phyloP scores from a whole-genome alignment of 2,329 filamentous ascomycete genomes.

The Aspergillus spinulosporus region DNA sequence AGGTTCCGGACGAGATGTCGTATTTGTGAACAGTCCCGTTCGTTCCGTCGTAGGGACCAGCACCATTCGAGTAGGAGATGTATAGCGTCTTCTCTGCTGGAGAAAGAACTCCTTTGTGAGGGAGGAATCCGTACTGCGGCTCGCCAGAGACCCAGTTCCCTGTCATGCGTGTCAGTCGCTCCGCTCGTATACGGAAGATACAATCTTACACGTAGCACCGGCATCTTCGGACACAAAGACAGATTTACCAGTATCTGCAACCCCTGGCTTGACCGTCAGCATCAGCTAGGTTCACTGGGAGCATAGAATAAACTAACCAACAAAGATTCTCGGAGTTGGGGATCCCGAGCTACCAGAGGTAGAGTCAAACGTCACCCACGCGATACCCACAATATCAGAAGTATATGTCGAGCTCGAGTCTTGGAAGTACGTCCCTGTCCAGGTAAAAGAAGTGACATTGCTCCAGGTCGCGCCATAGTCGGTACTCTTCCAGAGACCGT shows the following conservation, averaged over 20 bases:
- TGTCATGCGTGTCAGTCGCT: neutral
- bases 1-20: conserved; percentile 50
- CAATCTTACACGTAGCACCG: conserved; percentile 51
- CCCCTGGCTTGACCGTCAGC: conserved; percentile 12
- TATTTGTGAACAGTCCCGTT: conserved; percentile 57
- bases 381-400: conserved; percentile 51
- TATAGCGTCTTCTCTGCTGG: conserved; percentile 56
- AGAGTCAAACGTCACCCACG: conserved; percentile 58
- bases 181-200: neutral
- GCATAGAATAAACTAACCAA: conserved; percentile 41
- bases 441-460: conserved; percentile 55
- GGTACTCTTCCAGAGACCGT: conserved; percentile 60
- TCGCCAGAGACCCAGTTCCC: conserved; percentile 47
- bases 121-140: conserved; percentile 51
- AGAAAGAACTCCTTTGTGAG: conserved; percentile 56
- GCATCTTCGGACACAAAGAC: conserved; percentile 58
- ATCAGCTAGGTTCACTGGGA: too few relatives aligned
- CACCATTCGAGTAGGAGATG: conserved; percentile 56
- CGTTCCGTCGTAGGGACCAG: conserved; percentile 59
- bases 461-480: conserved; percentile 57
- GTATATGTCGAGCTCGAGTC: conserved; percentile 50
- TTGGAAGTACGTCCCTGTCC: conserved; percentile 50
- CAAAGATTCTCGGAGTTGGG: conserved; percentile 58
- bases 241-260: conserved; percentile 55
- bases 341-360: conserved; percentile 50